These are phyloP conservation scores for Castanea crenata DNA, from an alignment of 306 rosid species.

Conservation along the genomic window DNA sequence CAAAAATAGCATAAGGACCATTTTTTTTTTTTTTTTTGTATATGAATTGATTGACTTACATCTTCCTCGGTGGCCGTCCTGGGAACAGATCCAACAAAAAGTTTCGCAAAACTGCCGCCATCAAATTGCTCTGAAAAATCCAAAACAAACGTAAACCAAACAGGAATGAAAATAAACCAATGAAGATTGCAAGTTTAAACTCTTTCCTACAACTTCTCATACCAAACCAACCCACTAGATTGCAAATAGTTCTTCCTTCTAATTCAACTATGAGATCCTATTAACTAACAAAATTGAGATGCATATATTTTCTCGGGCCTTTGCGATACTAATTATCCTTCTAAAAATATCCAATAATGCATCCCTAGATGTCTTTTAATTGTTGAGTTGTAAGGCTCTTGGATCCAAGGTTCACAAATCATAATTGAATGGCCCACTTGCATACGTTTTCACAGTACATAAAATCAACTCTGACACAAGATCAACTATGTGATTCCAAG, in stretches of 20 bases:
- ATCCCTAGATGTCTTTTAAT: no score
- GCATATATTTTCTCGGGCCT: background rate
- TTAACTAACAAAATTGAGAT: background rate
- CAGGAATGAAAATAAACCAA: background rate
- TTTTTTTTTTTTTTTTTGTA: background rate
- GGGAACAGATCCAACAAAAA: slow-evolving; percentile 92
- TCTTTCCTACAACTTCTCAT: no score
- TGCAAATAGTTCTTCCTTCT: no score
- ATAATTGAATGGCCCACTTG: no score
- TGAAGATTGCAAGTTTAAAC: background rate
- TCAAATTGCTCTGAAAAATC: slow-evolving; percentile 54
- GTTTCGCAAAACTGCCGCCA: slow-evolving; percentile 75
- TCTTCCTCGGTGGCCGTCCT: slow-evolving; percentile 86
- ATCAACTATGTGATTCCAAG: background rate
- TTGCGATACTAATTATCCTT: background rate
- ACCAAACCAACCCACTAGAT: no score
- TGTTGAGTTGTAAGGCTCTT: no score
- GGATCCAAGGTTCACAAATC: no score
- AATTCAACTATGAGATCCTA: background rate
- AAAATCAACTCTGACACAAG: background rate
- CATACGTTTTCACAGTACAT: background rate
- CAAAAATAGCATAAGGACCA: background rate
- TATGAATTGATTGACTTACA: slow-evolving; percentile 38
- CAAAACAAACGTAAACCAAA: background rate
- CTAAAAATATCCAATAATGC: background rate